Evolutionary conservation across 352 stramenopile genomes (phyloP).

Genomic region (Phytophthora fragariae): DNA sequence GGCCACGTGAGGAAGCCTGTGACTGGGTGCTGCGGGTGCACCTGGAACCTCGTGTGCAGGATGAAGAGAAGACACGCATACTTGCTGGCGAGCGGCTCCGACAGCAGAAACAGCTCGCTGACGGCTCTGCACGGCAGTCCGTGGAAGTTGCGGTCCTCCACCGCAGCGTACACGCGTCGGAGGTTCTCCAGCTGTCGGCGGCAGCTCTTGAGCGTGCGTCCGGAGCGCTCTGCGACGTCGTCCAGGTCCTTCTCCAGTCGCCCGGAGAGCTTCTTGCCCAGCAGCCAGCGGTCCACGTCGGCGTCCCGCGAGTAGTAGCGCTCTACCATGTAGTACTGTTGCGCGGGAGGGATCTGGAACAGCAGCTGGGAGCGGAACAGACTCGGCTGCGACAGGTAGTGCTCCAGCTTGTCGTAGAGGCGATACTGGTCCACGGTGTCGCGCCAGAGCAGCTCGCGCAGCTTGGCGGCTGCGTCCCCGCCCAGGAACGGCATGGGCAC

Average conservation of each 20-base stretch:
- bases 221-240: constrained; percentile 76
- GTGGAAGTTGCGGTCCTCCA: constrained; percentile 87
- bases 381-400: constrained; percentile 82
- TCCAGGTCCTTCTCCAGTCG: constrained; percentile 88
- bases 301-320: constrained; percentile 83
- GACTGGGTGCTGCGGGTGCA: constrained; percentile 63
- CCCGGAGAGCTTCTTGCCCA: constrained; percentile 85
- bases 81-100: constrained; percentile 75
- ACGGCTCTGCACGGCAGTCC: constrained; percentile 55
- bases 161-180: constrained; percentile 68
- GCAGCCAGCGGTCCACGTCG: constrained; percentile 72
- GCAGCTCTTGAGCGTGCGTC: constrained; percentile 80
- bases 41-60: constrained; percentile 78
- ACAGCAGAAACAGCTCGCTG: constrained; percentile 71
- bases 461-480: constrained; percentile 52
- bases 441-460: constrained; percentile 78
- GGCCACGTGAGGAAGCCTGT: constrained; percentile 71
- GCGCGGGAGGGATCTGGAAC: constrained; percentile 79
- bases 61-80: constrained; percentile 87
- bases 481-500: constrained; percentile 55
- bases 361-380: constrained; percentile 83
- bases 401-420: constrained; percentile 85
- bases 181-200: constrained; percentile 84
- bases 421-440: constrained; percentile 88
- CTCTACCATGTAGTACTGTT: constrained; percentile 86